These are phyloP conservation scores for Gynandropsis gynandra DNA, from an alignment of 345 rosid species.

Conservation along the genomic window DNA sequence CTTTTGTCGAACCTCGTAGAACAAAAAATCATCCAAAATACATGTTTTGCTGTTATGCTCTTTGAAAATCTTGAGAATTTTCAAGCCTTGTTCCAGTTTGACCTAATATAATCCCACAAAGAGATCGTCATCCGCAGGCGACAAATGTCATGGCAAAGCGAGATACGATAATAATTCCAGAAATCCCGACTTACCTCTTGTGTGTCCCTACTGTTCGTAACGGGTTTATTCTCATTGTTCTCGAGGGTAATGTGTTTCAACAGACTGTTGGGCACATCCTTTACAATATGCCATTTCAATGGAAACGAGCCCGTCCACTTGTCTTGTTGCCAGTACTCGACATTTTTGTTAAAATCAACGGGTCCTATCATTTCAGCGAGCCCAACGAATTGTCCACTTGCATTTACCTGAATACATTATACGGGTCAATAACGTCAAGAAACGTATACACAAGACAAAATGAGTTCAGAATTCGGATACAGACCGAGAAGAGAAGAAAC, in stretches of 20 bases:
- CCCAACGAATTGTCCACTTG: conserved; percentile 87
- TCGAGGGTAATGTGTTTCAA: conserved; percentile 75
- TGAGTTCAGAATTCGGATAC: conserved; percentile 6
- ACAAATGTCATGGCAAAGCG: background rate
- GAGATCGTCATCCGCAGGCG: background rate
- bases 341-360: conserved; percentile 61
- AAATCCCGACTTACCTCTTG: conserved; percentile 46
- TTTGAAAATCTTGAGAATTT: conserved; percentile 38
- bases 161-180: background rate
- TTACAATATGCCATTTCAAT: conserved; percentile 72
- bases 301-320: conserved; percentile 88
- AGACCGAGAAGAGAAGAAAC: conserved; percentile 70
- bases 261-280: conserved; percentile 71
- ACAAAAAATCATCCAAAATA: conserved; percentile 47
- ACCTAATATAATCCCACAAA: conserved; percentile 27
- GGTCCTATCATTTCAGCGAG: conserved; percentile 73
- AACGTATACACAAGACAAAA: background rate
- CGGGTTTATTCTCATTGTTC: conserved; percentile 88
- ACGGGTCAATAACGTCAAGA: background rate
- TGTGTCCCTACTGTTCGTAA: conserved; percentile 80
- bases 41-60: conserved; percentile 33
- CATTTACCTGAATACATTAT: conserved; percentile 43
- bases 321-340: conserved; percentile 78
- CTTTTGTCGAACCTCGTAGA: conserved; percentile 37
- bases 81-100: conserved; percentile 37